phyloP scores from a whole-genome alignment of 2,329 filamentous ascomycete genomes.

The Microdochium nivale region DNA sequence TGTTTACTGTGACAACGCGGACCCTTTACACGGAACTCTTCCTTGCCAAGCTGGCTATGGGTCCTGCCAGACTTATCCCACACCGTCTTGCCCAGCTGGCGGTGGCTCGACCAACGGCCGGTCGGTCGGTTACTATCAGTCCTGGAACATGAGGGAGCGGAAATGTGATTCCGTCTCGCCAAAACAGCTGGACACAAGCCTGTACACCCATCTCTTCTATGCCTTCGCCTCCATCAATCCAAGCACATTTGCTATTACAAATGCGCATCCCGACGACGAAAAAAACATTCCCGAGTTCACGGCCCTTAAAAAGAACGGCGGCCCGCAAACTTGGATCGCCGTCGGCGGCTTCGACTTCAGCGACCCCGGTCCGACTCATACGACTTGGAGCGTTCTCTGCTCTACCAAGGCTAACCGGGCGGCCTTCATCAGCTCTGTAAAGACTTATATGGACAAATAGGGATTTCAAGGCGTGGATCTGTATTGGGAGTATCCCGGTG shows the following conservation, averaged over 20 bases:
- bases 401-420: constrained; percentile 3
- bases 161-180: constrained; percentile 22
- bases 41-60: constrained; percentile 26
- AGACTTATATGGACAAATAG: constrained; percentile 9
- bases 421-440: constrained; percentile 5
- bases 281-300: constrained; percentile 1
- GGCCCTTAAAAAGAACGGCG: constrained; percentile 1
- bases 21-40: constrained; percentile 5
- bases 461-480: constrained; percentile 15
- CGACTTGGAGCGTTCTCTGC: constrained; percentile 7
- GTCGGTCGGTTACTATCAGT: constrained; percentile 26
- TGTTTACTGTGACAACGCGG: constrained; percentile 12
- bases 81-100: constrained; percentile 14
- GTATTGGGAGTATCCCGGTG: constrained; percentile 27
- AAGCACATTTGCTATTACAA: constrained; percentile 13
- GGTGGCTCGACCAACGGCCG: constrained; percentile 16
- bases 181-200: constrained; percentile 19
- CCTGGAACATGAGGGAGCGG: constrained; percentile 12
- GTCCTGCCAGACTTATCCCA: constrained; percentile 13
- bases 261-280: constrained; percentile 11
- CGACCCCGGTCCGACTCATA: constrained; percentile 13
- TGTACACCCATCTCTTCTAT: constrained; percentile 22
- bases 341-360: constrained; percentile 25
- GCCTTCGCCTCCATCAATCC: constrained; percentile 20
- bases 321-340: constrained; percentile 19